A percentile compares a stretch with the other conserved stretches of the same genome.
These are phyloP conservation scores for Penicillium sp. DNA, from an alignment of 2,329 filamentous ascomycete species.

Conservation along the genomic window DNA sequence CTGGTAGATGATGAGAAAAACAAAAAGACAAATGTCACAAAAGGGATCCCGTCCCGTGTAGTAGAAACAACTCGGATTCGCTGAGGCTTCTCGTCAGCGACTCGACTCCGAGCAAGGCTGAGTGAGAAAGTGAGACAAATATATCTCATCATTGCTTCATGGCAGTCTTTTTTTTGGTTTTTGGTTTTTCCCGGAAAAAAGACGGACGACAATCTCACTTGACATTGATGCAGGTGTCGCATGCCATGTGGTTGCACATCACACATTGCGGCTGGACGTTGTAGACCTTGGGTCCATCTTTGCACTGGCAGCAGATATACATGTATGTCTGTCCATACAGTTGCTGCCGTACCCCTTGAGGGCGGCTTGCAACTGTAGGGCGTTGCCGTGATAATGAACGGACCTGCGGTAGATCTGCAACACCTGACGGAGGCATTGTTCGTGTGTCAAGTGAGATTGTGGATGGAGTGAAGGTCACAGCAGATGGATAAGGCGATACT, in stretches of 20 bases:
- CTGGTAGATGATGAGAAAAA: conserved; percentile 2
- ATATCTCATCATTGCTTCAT: neutral
- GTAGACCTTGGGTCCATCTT: conserved; percentile 38
- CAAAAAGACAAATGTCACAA: conserved; percentile 8
- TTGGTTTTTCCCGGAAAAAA: no score
- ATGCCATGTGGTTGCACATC: conserved; percentile 30
- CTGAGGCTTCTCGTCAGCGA: no score
- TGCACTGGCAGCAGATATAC: conserved; percentile 38
- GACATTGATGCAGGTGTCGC: conserved; percentile 26
- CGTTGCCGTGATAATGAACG: conserved; percentile 9
- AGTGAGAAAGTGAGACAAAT: neutral
- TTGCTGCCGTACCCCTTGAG: neutral
- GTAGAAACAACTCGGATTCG: neutral
- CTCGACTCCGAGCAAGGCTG: no score
- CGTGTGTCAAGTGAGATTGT: neutral
- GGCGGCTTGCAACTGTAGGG: neutral
- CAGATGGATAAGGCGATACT: conserved; percentile 17
- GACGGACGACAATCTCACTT: conserved; percentile 21
- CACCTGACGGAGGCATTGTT: conserved; percentile 5
- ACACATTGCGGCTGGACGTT: conserved; percentile 31
- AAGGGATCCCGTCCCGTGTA: conserved; percentile 2
- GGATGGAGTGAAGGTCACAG: conserved; percentile 1
- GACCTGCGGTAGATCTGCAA: conserved; percentile 13
- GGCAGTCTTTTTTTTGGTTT: conserved; percentile 1
- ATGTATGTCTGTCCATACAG: conserved; percentile 19